Base-by-base conservation (phyloP, 1,284 basidiomycete genomes). In the Trichosporon sp. region DNA sequence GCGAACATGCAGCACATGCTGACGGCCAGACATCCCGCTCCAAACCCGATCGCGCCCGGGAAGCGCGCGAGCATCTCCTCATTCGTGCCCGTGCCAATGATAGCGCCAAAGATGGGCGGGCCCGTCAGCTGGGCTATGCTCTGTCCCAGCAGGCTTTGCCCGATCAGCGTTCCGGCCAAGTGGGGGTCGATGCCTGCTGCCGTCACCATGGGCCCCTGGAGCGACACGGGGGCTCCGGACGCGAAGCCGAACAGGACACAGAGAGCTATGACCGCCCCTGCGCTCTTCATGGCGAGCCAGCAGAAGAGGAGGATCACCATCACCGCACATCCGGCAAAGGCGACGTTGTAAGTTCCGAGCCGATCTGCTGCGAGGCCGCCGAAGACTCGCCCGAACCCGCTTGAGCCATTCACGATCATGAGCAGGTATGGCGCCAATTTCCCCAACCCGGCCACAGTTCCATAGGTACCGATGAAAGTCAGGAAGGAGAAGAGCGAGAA, bases 401-500 rank as follows among this genome's bases (percentile, higher is more conserved):
- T 79, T 0, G 76, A 69, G 6, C 74, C 80, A 70, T 81, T 82
- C 4, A 72, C 69, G 56, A 79, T 78, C 66, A 80, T 80, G 31
- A 82, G 73, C 59, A 82, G 73, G 71, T 81, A 82, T 16, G 79
- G 78, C 3, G 76, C 77, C n/a, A 78, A 71, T 10, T 71, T 66
- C 12, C 76, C 75, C 37, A 79, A 70, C 6, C 79, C 79, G 0
- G 69, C 71, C 31, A 79, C 66, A 0, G 71, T 32, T 1, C 78
- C 79, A 68, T 77, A 82, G 8, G 78, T 79, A 1, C 81, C 81
- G 67, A 80, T 79, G 65, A 78, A 82, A 16, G 74, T 76, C 11
- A 79, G 72, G 66, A 79, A 78, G 43, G 71, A 71, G 70, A 79
- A 80, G 75, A 78, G 80, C 0, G 74, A 75, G 43, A 81, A 78